Evolutionary conservation across 2,329 filamentous ascomycete genomes (phyloP).

Genomic region (Claviceps sp.): DNA sequence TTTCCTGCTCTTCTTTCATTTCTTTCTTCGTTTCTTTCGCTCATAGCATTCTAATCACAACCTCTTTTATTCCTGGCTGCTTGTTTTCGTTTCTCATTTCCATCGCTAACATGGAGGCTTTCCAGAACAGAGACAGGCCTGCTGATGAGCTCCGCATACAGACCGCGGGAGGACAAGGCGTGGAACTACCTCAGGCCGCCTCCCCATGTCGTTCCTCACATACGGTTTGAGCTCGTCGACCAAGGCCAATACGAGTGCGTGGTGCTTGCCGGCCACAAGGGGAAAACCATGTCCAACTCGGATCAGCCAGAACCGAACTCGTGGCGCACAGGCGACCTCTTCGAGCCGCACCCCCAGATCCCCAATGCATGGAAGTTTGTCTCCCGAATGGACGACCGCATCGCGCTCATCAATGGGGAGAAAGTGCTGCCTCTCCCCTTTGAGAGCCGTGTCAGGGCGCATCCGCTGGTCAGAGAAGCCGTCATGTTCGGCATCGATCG

Average conservation of each 20-base stretch:
- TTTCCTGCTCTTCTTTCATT: neutral
- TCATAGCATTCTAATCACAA: too few species aligned
- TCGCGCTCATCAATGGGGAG: slow-evolving; percentile 52
- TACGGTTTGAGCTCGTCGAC: neutral
- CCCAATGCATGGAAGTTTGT: slow-evolving; percentile 47
- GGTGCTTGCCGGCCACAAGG: slow-evolving; percentile 41
- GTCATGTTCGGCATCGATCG: slow-evolving; percentile 48
- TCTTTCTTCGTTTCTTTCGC: neutral
- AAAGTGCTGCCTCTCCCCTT: slow-evolving; percentile 54
- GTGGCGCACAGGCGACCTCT: slow-evolving; percentile 51
- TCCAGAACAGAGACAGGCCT: slow-evolving; percentile 44
- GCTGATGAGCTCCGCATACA: slow-evolving; percentile 43
- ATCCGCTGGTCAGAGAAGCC: slow-evolving; percentile 25
- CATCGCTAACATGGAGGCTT: neutral
- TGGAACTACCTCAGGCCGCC: slow-evolving; percentile 45
- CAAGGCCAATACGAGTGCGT: slow-evolving; percentile 36
- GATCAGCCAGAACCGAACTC: slow-evolving; percentile 36
- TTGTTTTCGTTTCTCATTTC: neutral
- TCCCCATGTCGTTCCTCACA: neutral
- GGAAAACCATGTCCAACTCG: slow-evolving; percentile 41
- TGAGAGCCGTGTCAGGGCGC: slow-evolving; percentile 38
- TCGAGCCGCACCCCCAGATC: slow-evolving; percentile 38
- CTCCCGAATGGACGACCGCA: slow-evolving; percentile 45
- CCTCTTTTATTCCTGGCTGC: too few species aligned
- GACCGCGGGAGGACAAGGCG: slow-evolving; percentile 35